Base-by-base conservation (phyloP, 768 basidiomycete genomes). In the Kondoa subrosea region DNA sequence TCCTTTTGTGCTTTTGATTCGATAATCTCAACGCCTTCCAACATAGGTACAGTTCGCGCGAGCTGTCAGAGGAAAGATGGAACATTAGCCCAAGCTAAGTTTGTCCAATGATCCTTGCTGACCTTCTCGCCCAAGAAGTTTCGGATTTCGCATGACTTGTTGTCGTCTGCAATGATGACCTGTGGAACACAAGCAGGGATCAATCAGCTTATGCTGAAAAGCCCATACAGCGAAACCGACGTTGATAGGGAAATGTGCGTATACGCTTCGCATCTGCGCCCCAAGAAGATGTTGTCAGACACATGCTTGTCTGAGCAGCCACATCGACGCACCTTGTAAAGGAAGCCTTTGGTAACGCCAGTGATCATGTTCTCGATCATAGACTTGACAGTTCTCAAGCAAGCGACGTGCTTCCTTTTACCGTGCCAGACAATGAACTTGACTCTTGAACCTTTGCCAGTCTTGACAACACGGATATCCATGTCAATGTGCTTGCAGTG, bases 191-290 rank as follows among this genome's bases (percentile, higher is more conserved):
- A 27, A 27, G 15, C 34, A 27, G 61, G 29, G 2, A 25, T 25
- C n/a, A n/a, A n/a, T 59, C 58, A 59, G 30, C 25, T 15, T 59
- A 25, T 59, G 58, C 4, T 59, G 58, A 25, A 59, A 12, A 63
- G 61, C 26, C 29, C n/a, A 33, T 27, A 32, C 14, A 32, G 30
- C 16, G 30, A 27, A 26, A 59, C 58, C 26, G 4, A 63, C 87
- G 82, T 99, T 99, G 83, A 99, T 95, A 70, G 95, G 95, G 83
- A 99, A 99, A 82, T 99, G 95, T 74, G 95, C 95, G 77, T 97
- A 99, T 65, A 99, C 95, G 30, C 91, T 84, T 74, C 92, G 89
- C 93, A 99, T 96, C 25, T 56, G 56, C n/a, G n/a, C n/a, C n/a
- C n/a, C n/a, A 56, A 15, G 15, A 56, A 56, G 56, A 15, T 56